Conservation (phyloP, 1,139 yeast genomes). For the Lipomyces yarrowii region DNA sequence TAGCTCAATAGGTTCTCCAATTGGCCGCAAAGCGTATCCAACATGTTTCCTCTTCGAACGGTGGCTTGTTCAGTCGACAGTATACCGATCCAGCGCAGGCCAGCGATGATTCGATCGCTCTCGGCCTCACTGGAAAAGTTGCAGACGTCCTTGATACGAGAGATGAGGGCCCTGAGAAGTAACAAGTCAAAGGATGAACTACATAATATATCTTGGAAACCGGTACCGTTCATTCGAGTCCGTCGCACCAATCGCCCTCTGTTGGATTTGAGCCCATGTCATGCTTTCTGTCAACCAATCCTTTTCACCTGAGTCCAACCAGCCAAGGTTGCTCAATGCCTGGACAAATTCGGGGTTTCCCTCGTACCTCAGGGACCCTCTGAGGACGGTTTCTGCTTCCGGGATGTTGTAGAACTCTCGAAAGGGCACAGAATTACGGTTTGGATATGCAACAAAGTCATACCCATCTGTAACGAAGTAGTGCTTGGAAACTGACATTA, state of each 20-base stretch:
- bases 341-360: slow-evolving; percentile 98
- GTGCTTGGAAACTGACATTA: slow-evolving; percentile 94
- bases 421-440: slow-evolving; percentile 94
- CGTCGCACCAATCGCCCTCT: slow-evolving; percentile 70
- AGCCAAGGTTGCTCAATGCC: slow-evolving; percentile 90
- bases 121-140: slow-evolving; percentile 58
- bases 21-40: slow-evolving; percentile 95
- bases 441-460: slow-evolving; percentile 93
- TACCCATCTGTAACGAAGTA: slow-evolving; percentile 94
- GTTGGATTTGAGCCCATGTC: slow-evolving; percentile 85
- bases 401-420: slow-evolving; percentile 90
- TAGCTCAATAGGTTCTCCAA: slow-evolving; percentile 95
- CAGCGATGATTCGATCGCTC: slow-evolving; percentile 81
- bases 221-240: slow-evolving; percentile 72
- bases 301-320: slow-evolving; percentile 74
- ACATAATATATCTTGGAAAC: slow-evolving; percentile 67
- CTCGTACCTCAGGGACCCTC: slow-evolving; percentile 96
- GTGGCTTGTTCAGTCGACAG: slow-evolving; percentile 73
- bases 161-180: slow-evolving; percentile 25
- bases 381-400: slow-evolving; percentile 92
- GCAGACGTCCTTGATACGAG: slow-evolving; percentile 4
- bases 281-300: slow-evolving; percentile 55
- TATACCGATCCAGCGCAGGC: slow-evolving; percentile 91
- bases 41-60: slow-evolving; percentile 83
- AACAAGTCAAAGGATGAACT: slow-evolving; percentile 68